phyloP scores from a whole-genome alignment of 129 eudicot genomes.

The Calendula officinalis region DNA sequence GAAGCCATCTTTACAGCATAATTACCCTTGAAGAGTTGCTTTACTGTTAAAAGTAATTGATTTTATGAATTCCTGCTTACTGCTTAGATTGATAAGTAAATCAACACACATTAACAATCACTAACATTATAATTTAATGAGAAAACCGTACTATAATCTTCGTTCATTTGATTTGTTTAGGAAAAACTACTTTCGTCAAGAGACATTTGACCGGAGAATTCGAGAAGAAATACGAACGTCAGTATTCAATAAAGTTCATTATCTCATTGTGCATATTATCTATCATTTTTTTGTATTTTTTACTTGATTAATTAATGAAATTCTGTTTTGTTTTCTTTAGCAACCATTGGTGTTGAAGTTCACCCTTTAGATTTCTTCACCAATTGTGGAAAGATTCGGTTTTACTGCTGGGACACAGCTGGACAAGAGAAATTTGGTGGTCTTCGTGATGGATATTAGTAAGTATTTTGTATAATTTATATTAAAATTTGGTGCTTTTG shows the following conservation, averaged over 20 bases:
- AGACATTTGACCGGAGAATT: slow-evolving; percentile 56
- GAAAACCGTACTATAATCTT: too few relatives aligned
- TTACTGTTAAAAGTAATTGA: too few relatives aligned
- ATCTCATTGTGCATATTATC: background rate
- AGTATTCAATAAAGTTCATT: background rate
- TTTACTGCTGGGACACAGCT: slow-evolving; percentile 63
- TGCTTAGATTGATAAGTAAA: too few relatives aligned
- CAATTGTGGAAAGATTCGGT: slow-evolving; percentile 51
- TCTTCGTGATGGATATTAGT: slow-evolving; percentile 54
- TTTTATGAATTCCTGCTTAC: too few relatives aligned
- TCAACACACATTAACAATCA: too few relatives aligned
- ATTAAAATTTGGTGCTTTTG: background rate
- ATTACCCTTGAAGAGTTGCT: too few relatives aligned
- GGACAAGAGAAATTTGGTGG: slow-evolving; percentile 66
- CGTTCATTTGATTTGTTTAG: slow-evolving; percentile 16
- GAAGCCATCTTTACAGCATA: too few relatives aligned
- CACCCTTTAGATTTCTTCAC: slow-evolving; percentile 59
- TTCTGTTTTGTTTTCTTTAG: slow-evolving; percentile 1
- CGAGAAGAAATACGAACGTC: slow-evolving; percentile 62
- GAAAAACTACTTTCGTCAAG: slow-evolving; percentile 58
- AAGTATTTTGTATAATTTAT: slow-evolving; percentile 20
- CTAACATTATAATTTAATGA: too few relatives aligned
- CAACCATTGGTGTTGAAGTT: slow-evolving; percentile 60
- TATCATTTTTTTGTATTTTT: background rate
- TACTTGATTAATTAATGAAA: background rate